Evolutionary conservation across 1,284 basidiomycete genomes (phyloP).

Genomic region (Puccinia polysora): DNA sequence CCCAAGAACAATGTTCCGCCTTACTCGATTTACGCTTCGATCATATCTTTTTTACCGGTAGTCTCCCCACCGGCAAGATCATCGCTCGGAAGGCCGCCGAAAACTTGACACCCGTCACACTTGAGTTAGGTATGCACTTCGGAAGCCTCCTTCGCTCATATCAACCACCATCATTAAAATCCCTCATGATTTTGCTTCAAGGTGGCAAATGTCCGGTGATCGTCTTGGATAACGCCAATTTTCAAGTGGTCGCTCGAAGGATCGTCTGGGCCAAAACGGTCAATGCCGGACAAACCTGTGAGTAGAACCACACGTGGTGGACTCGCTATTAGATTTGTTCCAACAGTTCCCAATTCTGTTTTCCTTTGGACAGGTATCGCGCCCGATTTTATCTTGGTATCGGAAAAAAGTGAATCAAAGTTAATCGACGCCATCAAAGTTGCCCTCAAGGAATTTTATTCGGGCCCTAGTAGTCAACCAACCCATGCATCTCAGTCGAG

Average conservation of each 20-base stretch:
- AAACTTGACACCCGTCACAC: conserved; percentile 53
- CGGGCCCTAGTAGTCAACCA: neutral
- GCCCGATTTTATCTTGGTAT: conserved; percentile 52
- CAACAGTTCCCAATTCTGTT: too few species aligned
- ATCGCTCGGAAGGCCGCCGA: conserved; percentile 54
- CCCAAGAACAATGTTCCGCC: conserved; percentile 51
- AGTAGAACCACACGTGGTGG: neutral
- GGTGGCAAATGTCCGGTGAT: too few species aligned
- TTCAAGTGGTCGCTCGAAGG: conserved; percentile 52
- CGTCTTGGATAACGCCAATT: conserved; percentile 53
- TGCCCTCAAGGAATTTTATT: conserved; percentile 49
- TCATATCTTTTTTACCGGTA: conserved; percentile 55
- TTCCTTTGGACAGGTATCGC: conserved; percentile 51
- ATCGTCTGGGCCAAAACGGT: conserved; percentile 54
- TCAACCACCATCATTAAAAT: too few species aligned
- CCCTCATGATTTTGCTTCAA: too few species aligned
- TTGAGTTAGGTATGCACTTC: conserved; percentile 51
- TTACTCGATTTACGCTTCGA: conserved; percentile 53
- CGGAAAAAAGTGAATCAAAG: conserved; percentile 48
- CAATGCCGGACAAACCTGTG: conserved; percentile 53
- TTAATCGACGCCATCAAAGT: conserved; percentile 50
- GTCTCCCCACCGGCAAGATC: conserved; percentile 53
- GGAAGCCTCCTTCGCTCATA: neutral
- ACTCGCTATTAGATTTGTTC: neutral
- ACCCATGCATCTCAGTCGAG: neutral